Conservation (phyloP, 1,139 yeast genomes). For the Yarrowia galli region DNA sequence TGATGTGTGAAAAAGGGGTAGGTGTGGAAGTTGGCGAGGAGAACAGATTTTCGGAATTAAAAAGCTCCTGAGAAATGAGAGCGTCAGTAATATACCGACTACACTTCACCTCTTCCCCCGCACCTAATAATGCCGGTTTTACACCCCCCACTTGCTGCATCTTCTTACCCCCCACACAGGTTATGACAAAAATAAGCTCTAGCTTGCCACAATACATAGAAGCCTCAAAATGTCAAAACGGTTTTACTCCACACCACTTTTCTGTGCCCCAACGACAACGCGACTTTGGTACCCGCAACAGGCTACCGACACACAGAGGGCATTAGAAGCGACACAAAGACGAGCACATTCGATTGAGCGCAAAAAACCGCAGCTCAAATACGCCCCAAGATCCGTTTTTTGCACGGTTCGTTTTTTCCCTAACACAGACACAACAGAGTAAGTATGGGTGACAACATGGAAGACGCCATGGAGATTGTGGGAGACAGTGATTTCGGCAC, state of each 20-base stretch:
- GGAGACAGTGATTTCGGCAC: constrained; percentile 16
- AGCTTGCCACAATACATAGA: not conserved
- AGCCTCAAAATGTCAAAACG: not conserved
- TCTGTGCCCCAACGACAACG: constrained; percentile 4
- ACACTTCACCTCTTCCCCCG: no score
- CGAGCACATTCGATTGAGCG: constrained; percentile 2
- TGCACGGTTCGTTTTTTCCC: not conserved
- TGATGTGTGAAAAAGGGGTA: no score
- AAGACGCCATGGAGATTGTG: constrained; percentile 22
- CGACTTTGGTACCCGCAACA: not conserved
- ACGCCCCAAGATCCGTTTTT: not conserved
- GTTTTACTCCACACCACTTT: constrained; percentile 32
- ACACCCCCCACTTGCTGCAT: no score
- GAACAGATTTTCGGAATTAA: no score
- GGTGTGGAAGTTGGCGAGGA: no score
- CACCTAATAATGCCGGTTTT: no score
- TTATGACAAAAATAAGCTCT: constrained; percentile 4
- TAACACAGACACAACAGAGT: constrained; percentile 3
- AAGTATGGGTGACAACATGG: constrained; percentile 28
- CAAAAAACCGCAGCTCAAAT: not conserved
- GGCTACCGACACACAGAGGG: not conserved
- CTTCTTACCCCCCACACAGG: no score
- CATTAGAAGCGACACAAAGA: not conserved
- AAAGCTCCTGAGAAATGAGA: no score
- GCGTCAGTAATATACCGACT: no score